Evolutionary conservation across 805 yeast genomes (phyloP).

Genomic region (Maudiozyma pseudohumilis): DNA sequence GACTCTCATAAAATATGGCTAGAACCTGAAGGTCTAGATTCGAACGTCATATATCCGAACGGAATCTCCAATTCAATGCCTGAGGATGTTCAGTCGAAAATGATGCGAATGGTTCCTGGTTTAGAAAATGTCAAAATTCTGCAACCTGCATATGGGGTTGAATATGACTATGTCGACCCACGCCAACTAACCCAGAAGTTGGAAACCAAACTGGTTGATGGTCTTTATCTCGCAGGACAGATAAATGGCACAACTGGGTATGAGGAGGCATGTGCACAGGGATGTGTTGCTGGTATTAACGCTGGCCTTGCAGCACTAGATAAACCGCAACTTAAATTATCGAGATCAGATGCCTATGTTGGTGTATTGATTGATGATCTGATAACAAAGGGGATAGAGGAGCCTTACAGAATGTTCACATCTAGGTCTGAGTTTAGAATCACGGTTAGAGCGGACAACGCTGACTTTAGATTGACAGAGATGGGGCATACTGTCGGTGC

Average conservation of each 20-base stretch:
- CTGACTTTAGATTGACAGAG: slow-evolving; percentile 74
- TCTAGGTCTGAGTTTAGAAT: slow-evolving; percentile 90
- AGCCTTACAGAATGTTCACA: slow-evolving; percentile 97
- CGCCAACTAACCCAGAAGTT: slow-evolving; percentile 67
- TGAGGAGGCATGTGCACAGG: slow-evolving; percentile 98
- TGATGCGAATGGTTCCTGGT: slow-evolving; percentile 76
- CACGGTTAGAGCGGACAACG: slow-evolving; percentile 87
- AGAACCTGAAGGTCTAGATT: slow-evolving; percentile 90
- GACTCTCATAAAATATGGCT: slow-evolving; percentile 79
- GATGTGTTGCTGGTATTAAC: slow-evolving; percentile 88
- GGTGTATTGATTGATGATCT: slow-evolving; percentile 93
- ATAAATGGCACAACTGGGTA: slow-evolving; percentile 98
- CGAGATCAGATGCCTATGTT: slow-evolving; percentile 76
- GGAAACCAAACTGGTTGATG: slow-evolving; percentile 71
- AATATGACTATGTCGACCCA: slow-evolving; percentile 93
- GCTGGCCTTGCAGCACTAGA: slow-evolving; percentile 55
- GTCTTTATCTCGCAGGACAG: slow-evolving; percentile 88
- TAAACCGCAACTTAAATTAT: slow-evolving; percentile 36
- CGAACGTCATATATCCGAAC: slow-evolving; percentile 86
- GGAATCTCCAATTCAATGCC: slow-evolving; percentile 97
- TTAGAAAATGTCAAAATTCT: slow-evolving; percentile 78
- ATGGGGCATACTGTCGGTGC: slow-evolving; percentile 59
- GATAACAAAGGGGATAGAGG: slow-evolving; percentile 90
- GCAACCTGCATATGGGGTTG: slow-evolving; percentile 99
- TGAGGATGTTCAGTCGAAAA: slow-evolving; percentile 70